A percentile compares a stretch with the other conserved stretches of the same genome.
These are phyloP conservation scores for Vigna trinervia DNA, from an alignment of 306 rosid species.

Conservation along the genomic window DNA sequence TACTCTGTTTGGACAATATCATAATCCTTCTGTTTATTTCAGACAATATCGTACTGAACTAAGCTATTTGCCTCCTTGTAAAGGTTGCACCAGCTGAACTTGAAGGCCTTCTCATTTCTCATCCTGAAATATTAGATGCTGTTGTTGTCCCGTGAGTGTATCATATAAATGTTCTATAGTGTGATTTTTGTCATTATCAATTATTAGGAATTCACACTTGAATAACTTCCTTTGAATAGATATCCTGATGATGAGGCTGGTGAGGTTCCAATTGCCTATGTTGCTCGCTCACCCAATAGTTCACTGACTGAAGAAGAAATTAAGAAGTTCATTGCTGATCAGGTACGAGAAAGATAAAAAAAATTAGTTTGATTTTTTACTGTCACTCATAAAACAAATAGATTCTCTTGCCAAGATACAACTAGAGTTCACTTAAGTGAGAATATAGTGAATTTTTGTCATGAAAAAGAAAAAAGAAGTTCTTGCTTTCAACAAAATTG, in stretches of 20 bases:
- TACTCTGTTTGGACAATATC: not conserved
- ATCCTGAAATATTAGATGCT: slow-evolving; percentile 90
- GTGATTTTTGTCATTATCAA: not conserved
- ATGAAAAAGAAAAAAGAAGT: not conserved
- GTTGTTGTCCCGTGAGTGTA: slow-evolving; percentile 92
- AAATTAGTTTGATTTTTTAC: not conserved
- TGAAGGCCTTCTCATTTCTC: slow-evolving; percentile 91
- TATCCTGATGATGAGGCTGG: slow-evolving; percentile 96
- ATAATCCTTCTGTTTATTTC: not conserved
- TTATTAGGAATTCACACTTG: slow-evolving; percentile 16
- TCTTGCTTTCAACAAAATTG: not conserved
- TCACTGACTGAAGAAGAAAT: slow-evolving; percentile 77
- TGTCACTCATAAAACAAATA: slow-evolving; percentile 5
- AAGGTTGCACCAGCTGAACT: slow-evolving; percentile 99
- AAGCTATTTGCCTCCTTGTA: slow-evolving; percentile 19
- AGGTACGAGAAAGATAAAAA: slow-evolving; percentile 53
- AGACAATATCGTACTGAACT: not conserved
- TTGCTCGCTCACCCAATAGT: slow-evolving; percentile 74
- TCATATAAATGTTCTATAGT: slow-evolving; percentile 1
- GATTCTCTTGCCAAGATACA: not conserved
- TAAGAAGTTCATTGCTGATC: slow-evolving; percentile 66
- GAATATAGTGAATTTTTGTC: not conserved
- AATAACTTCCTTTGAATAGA: slow-evolving; percentile 47
- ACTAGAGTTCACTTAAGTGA: not conserved
- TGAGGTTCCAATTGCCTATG: slow-evolving; percentile 85